A percentile compares a stretch with the other conserved stretches of the same genome.
phyloP scores from a whole-genome alignment of 2,329 filamentous ascomycete genomes.

The Sphaerulina musiva region DNA sequence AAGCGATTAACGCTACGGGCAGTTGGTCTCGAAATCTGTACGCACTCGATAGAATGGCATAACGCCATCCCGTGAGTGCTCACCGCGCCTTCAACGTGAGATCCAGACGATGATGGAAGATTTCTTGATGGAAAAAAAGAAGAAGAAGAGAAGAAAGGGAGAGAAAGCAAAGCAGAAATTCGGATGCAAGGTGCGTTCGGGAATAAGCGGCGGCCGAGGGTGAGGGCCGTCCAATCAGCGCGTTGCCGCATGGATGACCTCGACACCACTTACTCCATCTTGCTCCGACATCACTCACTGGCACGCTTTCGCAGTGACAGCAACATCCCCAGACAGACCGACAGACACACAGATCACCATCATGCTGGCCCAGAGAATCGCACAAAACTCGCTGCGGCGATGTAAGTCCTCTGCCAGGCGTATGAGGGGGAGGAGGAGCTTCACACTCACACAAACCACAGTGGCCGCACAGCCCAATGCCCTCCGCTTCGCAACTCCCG shows the following conservation, averaged over 20 bases:
- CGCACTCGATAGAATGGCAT: constrained; percentile 23
- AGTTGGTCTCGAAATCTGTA: constrained; percentile 43
- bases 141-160: constrained; percentile 1
- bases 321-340: not conserved
- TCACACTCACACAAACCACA: constrained; percentile 18
- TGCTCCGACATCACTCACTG: not conserved
- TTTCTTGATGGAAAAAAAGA: constrained; percentile 24
- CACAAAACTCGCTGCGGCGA: constrained; percentile 39
- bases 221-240: no score
- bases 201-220: no score
- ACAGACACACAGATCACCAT: constrained; percentile 17
- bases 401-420: constrained; percentile 14
- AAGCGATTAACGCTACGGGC: constrained; percentile 46
- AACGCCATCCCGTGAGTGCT: constrained; percentile 28
- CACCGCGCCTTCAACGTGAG: constrained; percentile 29
- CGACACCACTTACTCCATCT: not conserved
- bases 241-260: no score
- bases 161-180: not conserved
- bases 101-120: constrained; percentile 31
- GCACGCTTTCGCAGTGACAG: not conserved
- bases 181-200: not conserved
- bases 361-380: constrained; percentile 42
- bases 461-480: constrained; percentile 43
- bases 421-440: no score
- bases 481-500: constrained; percentile 40